Percentiles rank a stretch among this genome's conserved stretches.
These are phyloP conservation scores for Phytopythium boreale DNA, from an alignment of 352 stramenopile genomes.

Conservation along the genomic window DNA sequence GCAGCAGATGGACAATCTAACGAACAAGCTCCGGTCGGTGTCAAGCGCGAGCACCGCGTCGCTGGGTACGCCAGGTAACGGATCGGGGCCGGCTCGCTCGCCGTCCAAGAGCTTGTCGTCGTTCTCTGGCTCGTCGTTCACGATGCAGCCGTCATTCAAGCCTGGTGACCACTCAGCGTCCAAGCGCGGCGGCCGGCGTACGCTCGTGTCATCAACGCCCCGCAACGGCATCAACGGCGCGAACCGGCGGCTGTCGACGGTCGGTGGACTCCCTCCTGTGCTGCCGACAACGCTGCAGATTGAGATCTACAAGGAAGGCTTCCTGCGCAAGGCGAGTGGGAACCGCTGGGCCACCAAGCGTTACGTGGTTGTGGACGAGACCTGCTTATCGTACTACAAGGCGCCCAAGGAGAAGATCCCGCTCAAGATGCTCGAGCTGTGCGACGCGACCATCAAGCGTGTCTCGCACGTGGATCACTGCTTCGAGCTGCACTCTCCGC, in stretches of 20 bases:
- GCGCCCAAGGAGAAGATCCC: conserved; percentile 79
- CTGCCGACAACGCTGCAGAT: conserved; percentile 69
- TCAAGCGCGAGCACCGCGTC: conserved; percentile 45
- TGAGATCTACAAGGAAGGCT: conserved; percentile 80
- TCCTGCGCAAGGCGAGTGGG: conserved; percentile 78
- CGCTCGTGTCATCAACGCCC: conserved; percentile 64
- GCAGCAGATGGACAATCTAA: conserved; percentile 17
- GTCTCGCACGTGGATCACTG: conserved; percentile 82
- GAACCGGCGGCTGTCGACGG: conserved; percentile 40
- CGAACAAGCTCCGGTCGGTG: conserved; percentile 58
- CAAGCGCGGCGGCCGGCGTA: conserved; percentile 50
- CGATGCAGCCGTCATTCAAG: conserved; percentile 51
- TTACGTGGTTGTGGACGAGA: conserved; percentile 86
- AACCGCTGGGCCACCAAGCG: conserved; percentile 83
- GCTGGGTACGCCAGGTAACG: conserved; percentile 20
- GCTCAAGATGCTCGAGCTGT: conserved; percentile 81
- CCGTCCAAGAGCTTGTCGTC: conserved; percentile 46
- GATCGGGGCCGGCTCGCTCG: conserved; percentile 27
- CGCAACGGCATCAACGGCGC: conserved; percentile 23
- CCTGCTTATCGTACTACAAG: conserved; percentile 87
- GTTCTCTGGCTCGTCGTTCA: conserved; percentile 38
- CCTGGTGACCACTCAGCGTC: conserved; percentile 43
- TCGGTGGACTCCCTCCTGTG: conserved; percentile 42
- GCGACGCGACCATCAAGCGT: conserved; percentile 77
- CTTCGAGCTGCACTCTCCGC: conserved; percentile 83